Conservation (phyloP, 164 flowering plant genomes). For the Warburgia ugandensis region DNA sequence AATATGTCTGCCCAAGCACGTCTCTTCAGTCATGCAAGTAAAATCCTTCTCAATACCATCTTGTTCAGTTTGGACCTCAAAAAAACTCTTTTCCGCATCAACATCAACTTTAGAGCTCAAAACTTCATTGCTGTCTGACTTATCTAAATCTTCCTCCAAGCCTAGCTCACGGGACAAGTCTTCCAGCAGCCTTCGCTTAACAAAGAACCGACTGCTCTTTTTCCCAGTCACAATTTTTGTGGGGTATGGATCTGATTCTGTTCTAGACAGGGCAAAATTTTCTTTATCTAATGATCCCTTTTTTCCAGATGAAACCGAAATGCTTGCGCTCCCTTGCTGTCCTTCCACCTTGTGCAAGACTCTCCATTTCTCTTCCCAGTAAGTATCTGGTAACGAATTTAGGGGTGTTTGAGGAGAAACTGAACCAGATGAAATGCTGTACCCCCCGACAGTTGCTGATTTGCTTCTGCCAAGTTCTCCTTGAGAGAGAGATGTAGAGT, state of each 20-base stretch:
- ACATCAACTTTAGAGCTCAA: constrained; percentile 11
- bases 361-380: constrained; percentile 98
- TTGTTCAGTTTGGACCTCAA: constrained; percentile 12
- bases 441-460: constrained; percentile 32
- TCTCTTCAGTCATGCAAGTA: constrained; percentile 20
- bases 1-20: constrained; percentile 24
- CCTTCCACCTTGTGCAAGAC: constrained; percentile 68
- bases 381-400: constrained; percentile 58
- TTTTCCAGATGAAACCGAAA: constrained; percentile 25
- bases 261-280: constrained; percentile 38
- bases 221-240: constrained; percentile 21
- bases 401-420: constrained; percentile 49
- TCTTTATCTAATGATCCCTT: constrained; percentile 54
- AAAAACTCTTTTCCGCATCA: constrained; percentile 10
- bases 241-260: constrained; percentile 67
- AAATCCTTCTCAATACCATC: constrained; percentile 16
- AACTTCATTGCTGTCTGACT: constrained; percentile 17
- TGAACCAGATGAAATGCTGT: constrained; percentile 45
- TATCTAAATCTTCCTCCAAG: constrained; percentile 36
- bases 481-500: constrained; percentile 18
- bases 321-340: constrained; percentile 20
- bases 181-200: constrained; percentile 64
- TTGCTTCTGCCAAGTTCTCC: constrained; percentile 26
- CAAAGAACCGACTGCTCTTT: constrained; percentile 28
- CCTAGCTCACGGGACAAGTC: constrained; percentile 67